Conservation (phyloP, 495 filamentous ascomycete species). For the Venustampulla echinocandica region DNA sequence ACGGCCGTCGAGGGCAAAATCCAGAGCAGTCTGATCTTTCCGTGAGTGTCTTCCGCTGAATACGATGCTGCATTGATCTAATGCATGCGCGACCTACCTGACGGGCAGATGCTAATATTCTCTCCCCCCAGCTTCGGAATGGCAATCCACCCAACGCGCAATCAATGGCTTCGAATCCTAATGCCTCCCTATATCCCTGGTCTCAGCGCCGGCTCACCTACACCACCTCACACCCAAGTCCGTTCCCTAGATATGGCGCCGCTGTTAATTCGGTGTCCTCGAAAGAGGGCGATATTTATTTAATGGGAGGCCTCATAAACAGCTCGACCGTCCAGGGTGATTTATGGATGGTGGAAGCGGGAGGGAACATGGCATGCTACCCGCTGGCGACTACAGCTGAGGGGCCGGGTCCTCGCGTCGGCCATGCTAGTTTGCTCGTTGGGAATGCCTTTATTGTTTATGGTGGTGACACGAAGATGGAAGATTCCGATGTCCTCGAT, state of each 20-base stretch:
- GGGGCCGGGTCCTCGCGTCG: constrained; percentile 90
- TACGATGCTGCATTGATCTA: no score
- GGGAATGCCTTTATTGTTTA: constrained; percentile 99
- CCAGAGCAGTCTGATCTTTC: constrained; percentile 34
- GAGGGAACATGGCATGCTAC: constrained; percentile 79
- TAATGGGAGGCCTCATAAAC: constrained; percentile 95
- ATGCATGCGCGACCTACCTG: no score
- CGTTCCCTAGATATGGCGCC: constrained; percentile 95
- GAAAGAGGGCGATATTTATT: constrained; percentile 94
- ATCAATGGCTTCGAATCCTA: constrained; percentile 30
- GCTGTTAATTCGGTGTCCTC: constrained; percentile 88
- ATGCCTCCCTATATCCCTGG: constrained; percentile 83
- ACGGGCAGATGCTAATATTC: no score
- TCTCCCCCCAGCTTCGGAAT: constrained; percentile 42
- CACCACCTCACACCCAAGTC: constrained; percentile 69
- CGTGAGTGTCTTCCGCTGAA: constrained; percentile 28
- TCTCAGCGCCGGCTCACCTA: constrained; percentile 84
- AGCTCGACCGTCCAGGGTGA: constrained; percentile 93
- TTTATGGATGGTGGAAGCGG: constrained; percentile 94
- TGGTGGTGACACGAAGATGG: constrained; percentile 94
- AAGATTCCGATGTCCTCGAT: constrained; percentile 82
- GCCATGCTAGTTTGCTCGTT: constrained; percentile 87
- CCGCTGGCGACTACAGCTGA: constrained; percentile 86
- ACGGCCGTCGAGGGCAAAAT: constrained; percentile 20
- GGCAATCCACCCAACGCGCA: constrained; percentile 18